Base-by-base conservation (phyloP, 441 rosid species). In the Flueggea neowawraea region DNA sequence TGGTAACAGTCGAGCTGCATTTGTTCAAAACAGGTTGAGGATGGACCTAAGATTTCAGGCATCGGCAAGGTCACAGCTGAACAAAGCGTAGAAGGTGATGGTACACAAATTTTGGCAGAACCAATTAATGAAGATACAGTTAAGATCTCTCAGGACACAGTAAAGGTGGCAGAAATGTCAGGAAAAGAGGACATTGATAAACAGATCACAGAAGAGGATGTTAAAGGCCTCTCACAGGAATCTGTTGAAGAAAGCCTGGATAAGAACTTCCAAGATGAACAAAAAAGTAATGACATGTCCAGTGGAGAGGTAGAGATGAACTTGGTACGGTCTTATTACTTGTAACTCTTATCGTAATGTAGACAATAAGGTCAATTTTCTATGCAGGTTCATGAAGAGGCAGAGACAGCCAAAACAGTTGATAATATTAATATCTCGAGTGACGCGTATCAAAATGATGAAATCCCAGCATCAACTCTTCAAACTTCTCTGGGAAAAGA, bases 291-390 rank as follows among this genome's bases (percentile, higher is more conserved):
- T n/a, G 61, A 62, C 31, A 59, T 62, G 14, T 52, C 66, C 2
- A n/a, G 62, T 33, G 45, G 22, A 66, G 72, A 75, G 80, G 82
- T 78, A 48, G 63, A 66, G 11, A 22, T 10, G 52, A 57, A 41
- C 15, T 45, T 31, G 28, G 7, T 10, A 4, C 31, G 14, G 10
- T 14, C 9, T 45, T 60, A 58, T 51, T 66, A 57, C 50, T 33
- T 36, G 41, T 45, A 52, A 43, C 15, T 14, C 53, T 45, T 51
- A 16, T 50, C 28, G 28, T 60, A 62, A 12, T 52, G 50, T 53
- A 66, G 55, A 55, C 31, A 22, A 31, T 22, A 51, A 33, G 47
- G 6, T 48, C 56, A 41, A 54, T 22, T 73, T 50, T 31, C 10
- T 60, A 5, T 66, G 58, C 62, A 68, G 78, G 63, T 57, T 44